These are phyloP conservation scores for Cordia subcordata DNA, from an alignment of 257 asterid species.

Conservation along the genomic window DNA sequence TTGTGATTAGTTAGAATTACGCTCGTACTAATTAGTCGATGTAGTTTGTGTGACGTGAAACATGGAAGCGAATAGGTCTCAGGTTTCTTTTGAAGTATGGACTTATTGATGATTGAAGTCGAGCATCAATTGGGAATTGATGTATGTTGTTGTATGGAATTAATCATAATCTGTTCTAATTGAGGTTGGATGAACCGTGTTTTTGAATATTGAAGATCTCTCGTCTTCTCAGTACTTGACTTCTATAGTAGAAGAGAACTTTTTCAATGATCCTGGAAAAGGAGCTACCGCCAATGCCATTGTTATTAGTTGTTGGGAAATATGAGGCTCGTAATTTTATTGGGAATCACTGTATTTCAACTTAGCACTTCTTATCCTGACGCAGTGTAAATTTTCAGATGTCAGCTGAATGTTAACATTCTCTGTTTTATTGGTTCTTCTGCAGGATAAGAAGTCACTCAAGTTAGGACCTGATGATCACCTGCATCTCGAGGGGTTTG, in stretches of 20 bases:
- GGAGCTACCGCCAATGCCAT: background rate
- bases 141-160: too few species aligned
- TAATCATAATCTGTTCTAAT: background rate
- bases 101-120: background rate
- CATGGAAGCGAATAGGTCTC: too few species aligned
- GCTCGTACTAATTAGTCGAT: background rate
- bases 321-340: background rate
- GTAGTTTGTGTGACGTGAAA: too few species aligned
- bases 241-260: background rate
- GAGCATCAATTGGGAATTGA: too few species aligned
- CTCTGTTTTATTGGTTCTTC: conserved; percentile 1
- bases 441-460: conserved; percentile 89
- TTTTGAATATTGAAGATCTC: too few species aligned
- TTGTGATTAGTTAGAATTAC: background rate
- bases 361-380: too few species aligned
- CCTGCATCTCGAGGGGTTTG: conserved; percentile 86
- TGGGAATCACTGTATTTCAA: background rate
- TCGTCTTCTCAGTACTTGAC: background rate
- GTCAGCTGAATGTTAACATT: background rate
- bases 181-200: background rate
- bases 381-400: too few species aligned
- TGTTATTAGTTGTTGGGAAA: background rate
- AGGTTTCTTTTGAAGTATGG: background rate
- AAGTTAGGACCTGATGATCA: conserved; percentile 76
- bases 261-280: background rate